phyloP scores from a whole-genome alignment of 2,329 filamentous ascomycete genomes.

The Blastomyces silverae region DNA sequence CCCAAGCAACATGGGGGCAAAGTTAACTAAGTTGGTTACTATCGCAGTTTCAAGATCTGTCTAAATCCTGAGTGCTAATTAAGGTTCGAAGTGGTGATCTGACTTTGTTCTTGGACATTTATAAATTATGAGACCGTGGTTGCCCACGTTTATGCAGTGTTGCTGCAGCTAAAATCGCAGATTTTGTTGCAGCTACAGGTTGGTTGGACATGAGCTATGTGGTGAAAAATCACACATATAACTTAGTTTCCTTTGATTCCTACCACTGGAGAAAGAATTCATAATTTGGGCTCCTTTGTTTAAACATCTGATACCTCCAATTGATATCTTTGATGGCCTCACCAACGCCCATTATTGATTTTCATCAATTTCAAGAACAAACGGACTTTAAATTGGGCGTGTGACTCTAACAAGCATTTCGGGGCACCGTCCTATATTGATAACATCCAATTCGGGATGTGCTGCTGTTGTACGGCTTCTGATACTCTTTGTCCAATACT shows the following conservation, averaged over 20 bases:
- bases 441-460: not conserved
- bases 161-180: not conserved
- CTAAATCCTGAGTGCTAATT: not conserved
- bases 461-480: not conserved
- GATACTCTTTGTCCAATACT: not conserved
- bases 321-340: not conserved
- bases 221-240: not conserved
- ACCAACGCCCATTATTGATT: not conserved
- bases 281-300: not conserved
- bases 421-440: not conserved
- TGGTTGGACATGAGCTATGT: not conserved
- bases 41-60: not conserved
- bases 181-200: not conserved
- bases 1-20: too few species aligned
- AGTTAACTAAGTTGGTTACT: not conserved
- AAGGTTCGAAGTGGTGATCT: not conserved
- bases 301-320: not conserved
- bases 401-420: not conserved
- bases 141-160: not conserved
- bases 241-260: not conserved
- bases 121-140: not conserved
- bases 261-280: not conserved
- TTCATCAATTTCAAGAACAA: not conserved
- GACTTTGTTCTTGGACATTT: not conserved
- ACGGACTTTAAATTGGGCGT: not conserved